Evolutionary conservation across 495 filamentous ascomycete species (phyloP).

Genomic region (Talaromyces ruber): DNA sequence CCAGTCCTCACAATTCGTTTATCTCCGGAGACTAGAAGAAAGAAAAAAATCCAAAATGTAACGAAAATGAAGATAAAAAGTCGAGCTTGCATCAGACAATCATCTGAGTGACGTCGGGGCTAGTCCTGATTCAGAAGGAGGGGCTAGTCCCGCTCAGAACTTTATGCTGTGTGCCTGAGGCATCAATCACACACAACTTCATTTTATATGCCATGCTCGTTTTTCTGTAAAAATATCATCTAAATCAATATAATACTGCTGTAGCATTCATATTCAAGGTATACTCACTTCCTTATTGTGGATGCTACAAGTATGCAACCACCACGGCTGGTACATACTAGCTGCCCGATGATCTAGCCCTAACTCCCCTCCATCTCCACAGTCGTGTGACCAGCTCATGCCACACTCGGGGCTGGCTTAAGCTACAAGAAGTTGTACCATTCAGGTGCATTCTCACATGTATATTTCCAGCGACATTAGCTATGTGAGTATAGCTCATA

Average conservation of each 20-base stretch:
- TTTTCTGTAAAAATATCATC: neutral
- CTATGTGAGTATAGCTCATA: too few relatives aligned
- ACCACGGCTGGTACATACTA: neutral
- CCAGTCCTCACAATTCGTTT: too few relatives aligned
- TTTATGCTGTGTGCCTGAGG: neutral
- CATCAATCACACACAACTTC: neutral
- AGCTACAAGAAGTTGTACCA: neutral
- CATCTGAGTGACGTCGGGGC: neutral
- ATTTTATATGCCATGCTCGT: neutral
- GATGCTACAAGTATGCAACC: neutral
- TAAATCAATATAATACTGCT: neutral
- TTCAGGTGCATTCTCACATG: neutral
- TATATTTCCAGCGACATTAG: too few relatives aligned
- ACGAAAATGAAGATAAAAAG: neutral
- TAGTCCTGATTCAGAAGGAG: neutral
- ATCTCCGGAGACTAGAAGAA: neutral
- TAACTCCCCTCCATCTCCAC: neutral
- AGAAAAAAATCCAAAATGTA: neutral
- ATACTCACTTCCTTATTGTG: neutral
- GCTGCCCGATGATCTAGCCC: neutral
- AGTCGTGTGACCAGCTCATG: neutral
- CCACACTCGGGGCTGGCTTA: neutral
- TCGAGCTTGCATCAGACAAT: neutral
- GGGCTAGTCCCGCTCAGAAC: neutral
- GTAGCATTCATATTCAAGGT: neutral